These are phyloP conservation scores for Termitomyces sp. DNA, from an alignment of 768 basidiomycete genomes.

Conservation along the genomic window DNA sequence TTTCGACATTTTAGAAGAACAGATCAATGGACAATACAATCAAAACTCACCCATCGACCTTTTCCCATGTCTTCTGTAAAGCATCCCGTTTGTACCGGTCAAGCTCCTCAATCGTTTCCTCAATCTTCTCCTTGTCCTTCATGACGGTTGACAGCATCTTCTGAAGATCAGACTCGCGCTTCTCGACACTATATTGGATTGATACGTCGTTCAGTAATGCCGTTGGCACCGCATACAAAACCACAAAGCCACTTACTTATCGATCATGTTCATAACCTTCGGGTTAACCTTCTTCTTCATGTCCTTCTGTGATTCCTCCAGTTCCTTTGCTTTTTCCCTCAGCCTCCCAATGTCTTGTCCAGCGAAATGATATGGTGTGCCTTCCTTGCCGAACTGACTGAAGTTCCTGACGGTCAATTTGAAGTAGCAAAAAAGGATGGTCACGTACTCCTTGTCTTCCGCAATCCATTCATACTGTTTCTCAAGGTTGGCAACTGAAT, in stretches of 20 bases:
- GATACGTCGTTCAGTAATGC: not conserved
- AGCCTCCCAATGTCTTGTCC: conserved; percentile 58
- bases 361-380: conserved; percentile 79
- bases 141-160: conserved; percentile 87
- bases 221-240: not conserved
- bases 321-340: conserved; percentile 63
- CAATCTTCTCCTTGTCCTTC: conserved; percentile 94
- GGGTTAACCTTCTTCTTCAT: conserved; percentile 96
- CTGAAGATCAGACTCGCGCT: conserved; percentile 81
- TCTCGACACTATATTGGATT: conserved; percentile 70
- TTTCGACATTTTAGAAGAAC: not conserved
- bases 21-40: not conserved
- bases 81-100: conserved; percentile 95
- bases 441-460: conserved; percentile 79
- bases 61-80: conserved; percentile 92
- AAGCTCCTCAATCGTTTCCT: conserved; percentile 88
- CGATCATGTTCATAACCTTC: conserved; percentile 95
- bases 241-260: conserved; percentile 55
- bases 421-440: not conserved
- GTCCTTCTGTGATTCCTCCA: conserved; percentile 75
- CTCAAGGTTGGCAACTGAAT: conserved; percentile 63
- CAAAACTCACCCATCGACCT: conserved; percentile 77
- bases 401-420: not conserved
- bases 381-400: conserved; percentile 82
- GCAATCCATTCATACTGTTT: conserved; percentile 84